phyloP scores from a whole-genome alignment of 306 rosid species.

The Castanopsis chinensis region DNA sequence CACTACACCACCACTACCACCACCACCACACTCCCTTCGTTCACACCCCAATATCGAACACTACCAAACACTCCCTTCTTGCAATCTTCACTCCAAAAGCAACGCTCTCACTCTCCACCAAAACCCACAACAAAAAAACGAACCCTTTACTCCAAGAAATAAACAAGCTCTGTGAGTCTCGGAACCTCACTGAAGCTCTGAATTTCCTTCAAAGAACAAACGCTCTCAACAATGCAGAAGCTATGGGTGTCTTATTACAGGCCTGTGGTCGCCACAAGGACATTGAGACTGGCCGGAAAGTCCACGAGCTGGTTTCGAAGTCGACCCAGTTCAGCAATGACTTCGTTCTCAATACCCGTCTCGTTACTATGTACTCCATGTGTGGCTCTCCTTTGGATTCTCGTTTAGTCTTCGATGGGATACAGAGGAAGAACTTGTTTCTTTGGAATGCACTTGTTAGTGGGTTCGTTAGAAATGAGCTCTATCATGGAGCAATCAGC shows the following conservation, averaged over 20 bases:
- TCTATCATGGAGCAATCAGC: slow-evolving; percentile 38
- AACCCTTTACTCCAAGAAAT: slow-evolving; percentile 38
- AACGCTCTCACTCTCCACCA: slow-evolving; percentile 33
- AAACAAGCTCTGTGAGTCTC: slow-evolving; percentile 46
- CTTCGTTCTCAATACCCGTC: slow-evolving; percentile 63
- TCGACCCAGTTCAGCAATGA: slow-evolving; percentile 42
- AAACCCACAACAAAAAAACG: slow-evolving; percentile 7
- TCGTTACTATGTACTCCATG: slow-evolving; percentile 66
- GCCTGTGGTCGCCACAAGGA: slow-evolving; percentile 50
- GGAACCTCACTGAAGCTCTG: slow-evolving; percentile 53
- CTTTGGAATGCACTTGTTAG: slow-evolving; percentile 81
- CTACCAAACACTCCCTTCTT: not conserved
- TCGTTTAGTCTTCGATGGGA: slow-evolving; percentile 45
- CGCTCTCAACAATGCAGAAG: slow-evolving; percentile 27
- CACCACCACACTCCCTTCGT: slow-evolving; percentile 1
- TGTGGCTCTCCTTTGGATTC: slow-evolving; percentile 62
- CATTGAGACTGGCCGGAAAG: slow-evolving; percentile 50
- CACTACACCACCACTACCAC: slow-evolving; percentile 20
- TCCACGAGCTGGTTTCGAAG: slow-evolving; percentile 43
- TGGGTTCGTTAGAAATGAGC: slow-evolving; percentile 54
- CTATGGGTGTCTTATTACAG: slow-evolving; percentile 47
- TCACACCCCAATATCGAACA: not conserved
- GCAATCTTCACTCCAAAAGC: slow-evolving; percentile 31
- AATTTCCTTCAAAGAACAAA: slow-evolving; percentile 30
- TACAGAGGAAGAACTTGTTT: slow-evolving; percentile 45